These are phyloP conservation scores for Herpetospermum pedunculosum DNA, from an alignment of 306 rosid species.

Conservation along the genomic window DNA sequence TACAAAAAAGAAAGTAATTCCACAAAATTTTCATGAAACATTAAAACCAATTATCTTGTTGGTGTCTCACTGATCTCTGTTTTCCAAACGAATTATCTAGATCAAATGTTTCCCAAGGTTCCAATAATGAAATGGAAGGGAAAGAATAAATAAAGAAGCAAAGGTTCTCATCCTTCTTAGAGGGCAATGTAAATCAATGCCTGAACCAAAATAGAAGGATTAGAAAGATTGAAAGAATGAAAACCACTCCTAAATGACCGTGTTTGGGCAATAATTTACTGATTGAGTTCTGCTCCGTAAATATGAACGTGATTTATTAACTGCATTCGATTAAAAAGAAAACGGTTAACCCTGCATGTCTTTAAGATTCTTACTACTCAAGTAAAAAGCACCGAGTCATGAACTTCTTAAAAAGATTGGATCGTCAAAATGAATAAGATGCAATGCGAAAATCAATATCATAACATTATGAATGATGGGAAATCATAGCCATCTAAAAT, in stretches of 20 bases:
- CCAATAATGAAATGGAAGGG: background rate
- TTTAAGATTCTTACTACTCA: background rate
- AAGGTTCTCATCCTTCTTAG: background rate
- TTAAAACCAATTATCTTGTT: background rate
- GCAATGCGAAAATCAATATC: background rate
- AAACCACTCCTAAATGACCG: background rate
- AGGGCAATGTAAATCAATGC: background rate
- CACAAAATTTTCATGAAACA: background rate
- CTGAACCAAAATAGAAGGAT: background rate
- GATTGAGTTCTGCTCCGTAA: background rate
- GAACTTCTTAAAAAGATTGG: background rate
- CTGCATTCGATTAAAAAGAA: background rate
- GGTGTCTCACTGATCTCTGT: background rate
- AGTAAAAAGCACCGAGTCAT: background rate
- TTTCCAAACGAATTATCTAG: background rate
- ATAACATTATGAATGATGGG: background rate
- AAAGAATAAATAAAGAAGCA: background rate
- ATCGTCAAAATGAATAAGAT: background rate
- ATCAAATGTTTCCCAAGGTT: background rate
- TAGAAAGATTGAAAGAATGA: background rate
- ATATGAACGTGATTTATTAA: background rate
- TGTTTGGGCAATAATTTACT: background rate
- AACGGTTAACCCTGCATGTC: background rate
- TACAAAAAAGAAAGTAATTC: background rate
- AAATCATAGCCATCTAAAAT: background rate